Evolutionary conservation across 352 stramenopile species (phyloP), one percentile per base, ranked within the genome.

Genomic region (Blastocystis sp.): DNA sequence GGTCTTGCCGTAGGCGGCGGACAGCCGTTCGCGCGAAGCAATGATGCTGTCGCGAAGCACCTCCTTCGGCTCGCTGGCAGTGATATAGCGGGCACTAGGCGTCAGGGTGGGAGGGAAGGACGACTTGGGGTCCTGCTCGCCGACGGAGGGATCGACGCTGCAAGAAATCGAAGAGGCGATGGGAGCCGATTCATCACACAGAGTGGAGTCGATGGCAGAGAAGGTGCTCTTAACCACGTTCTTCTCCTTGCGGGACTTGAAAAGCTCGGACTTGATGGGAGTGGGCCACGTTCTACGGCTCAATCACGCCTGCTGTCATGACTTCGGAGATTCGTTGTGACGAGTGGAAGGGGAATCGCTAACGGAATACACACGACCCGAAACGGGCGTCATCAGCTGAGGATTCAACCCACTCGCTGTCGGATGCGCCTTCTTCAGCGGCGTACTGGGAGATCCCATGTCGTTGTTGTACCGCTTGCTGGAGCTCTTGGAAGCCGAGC

Each of bases 251-350:
- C 74, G 74, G 34, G 21, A 68, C 4, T 7, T 66, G 60, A 84
- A 84, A 10, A 59, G 24, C 17, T 84, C 74, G 42, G 21, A 69
- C 57, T 84, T 84, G 28, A 28, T 66, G 21, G 74, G 74, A 57
- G 74, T 84, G 10, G 74, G 52, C 74, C 74, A 84, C 10, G 57
- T 69, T 63, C 74, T 84, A 42, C 17, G 24, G 3, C 24, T 10
- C 17, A 84, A 19, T 0, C 4, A 4, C n/a, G 21, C 6, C 21
- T 3, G 54, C 3, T 9, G 14, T 17, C 6, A 19, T 3, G 45
- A 84, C 74, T 68, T 69, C 2, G 74, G 74, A 9, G 74, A 84
- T 1, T 84, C 19, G 6, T 69, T 68, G 74, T 84, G 57, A 4
- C 74, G 74, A n/a, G 28, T 40, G 10, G 74, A 84, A 52, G 74